Evolutionary conservation across 208 protist species (phyloP).

Genomic region (Crithidia bombi): DNA sequence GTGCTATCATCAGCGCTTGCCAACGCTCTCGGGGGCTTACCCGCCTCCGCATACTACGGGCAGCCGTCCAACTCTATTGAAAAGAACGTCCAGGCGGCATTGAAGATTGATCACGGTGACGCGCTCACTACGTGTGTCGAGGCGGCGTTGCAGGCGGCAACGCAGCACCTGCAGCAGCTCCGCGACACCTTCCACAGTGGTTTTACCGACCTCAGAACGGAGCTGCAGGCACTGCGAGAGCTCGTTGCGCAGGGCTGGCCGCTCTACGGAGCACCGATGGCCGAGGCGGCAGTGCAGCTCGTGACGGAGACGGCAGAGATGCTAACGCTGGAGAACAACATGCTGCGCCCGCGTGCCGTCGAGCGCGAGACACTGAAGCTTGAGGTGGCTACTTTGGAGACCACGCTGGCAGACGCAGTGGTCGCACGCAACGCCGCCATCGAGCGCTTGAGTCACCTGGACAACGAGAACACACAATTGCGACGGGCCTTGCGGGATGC

Average conservation of each 20-base stretch:
- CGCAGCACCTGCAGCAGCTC: slow-evolving; percentile 8
- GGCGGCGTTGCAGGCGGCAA: slow-evolving; percentile 35
- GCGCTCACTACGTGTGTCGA: slow-evolving; percentile 38
- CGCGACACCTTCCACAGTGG: slow-evolving; percentile 79
- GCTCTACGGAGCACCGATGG: slow-evolving; percentile 47
- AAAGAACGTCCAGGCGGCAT: slow-evolving; percentile 43
- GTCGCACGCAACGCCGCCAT: slow-evolving; percentile 18
- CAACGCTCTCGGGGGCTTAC: slow-evolving; percentile 9
- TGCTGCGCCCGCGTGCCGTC: slow-evolving; percentile 45
- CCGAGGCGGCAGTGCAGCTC: slow-evolving; percentile 18
- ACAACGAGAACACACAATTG: slow-evolving; percentile 38
- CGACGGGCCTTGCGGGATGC: slow-evolving; percentile 45
- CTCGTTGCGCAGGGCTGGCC: slow-evolving; percentile 72
- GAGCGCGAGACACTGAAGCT: slow-evolving; percentile 42
- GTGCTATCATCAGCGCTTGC: slow-evolving; percentile 34
- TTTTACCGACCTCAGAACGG: slow-evolving; percentile 54
- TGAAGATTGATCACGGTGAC: slow-evolving; percentile 52
- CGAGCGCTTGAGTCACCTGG: slow-evolving; percentile 17
- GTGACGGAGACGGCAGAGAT: slow-evolving; percentile 33
- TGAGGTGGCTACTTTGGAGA: slow-evolving; percentile 35
- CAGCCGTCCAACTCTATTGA: slow-evolving; percentile 23
- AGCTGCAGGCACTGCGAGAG: slow-evolving; percentile 56
- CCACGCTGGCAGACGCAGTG: slow-evolving; percentile 22
- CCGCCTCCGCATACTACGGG: slow-evolving; percentile 1
- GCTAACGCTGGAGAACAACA: slow-evolving; percentile 39